Conservation (phyloP, 2,329 filamentous ascomycete species). For the Pseudohalonectria lignicola region DNA sequence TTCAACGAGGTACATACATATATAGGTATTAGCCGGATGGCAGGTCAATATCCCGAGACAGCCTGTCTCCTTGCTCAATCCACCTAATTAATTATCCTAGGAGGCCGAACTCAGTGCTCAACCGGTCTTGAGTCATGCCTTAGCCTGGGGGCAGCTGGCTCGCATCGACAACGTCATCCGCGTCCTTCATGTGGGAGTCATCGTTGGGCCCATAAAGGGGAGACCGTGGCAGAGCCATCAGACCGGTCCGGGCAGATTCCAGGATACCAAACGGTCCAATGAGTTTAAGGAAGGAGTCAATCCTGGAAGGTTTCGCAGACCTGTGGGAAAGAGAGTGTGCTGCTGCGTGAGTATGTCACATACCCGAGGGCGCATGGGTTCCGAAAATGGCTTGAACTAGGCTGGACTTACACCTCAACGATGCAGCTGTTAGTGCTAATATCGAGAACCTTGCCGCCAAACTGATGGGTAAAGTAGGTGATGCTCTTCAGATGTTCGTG, state of each 20-base stretch:
- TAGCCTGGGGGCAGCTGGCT: slow-evolving; percentile 89
- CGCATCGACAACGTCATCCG: slow-evolving; percentile 87
- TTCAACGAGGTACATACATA: too few species aligned
- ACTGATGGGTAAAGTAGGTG: slow-evolving; percentile 94
- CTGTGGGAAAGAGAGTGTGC: too few species aligned
- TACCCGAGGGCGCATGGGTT: too few species aligned
- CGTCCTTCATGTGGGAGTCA: slow-evolving; percentile 63
- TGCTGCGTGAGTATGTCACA: slow-evolving; percentile 13
- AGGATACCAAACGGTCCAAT: slow-evolving; percentile 91
- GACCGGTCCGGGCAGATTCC: slow-evolving; percentile 86
- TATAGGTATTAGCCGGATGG: too few species aligned
- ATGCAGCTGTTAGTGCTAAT: slow-evolving; percentile 99
- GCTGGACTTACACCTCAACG: slow-evolving; percentile 71
- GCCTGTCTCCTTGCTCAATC: too few species aligned
- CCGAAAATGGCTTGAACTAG: neutral
- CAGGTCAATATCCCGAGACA: too few species aligned
- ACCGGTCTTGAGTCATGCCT: slow-evolving; percentile 7
- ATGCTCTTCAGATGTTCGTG: slow-evolving; percentile 95
- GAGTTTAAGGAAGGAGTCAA: slow-evolving; percentile 96
- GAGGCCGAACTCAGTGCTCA: too few species aligned
- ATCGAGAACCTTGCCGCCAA: slow-evolving; percentile 93
- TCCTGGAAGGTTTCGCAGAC: slow-evolving; percentile 84
- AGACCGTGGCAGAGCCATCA: slow-evolving; percentile 93
- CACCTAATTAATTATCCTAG: too few species aligned
- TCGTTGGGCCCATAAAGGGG: slow-evolving; percentile 69